These are phyloP conservation scores for Penicillium sp. DNA, from an alignment of 2,329 filamentous ascomycete species.

Conservation along the genomic window DNA sequence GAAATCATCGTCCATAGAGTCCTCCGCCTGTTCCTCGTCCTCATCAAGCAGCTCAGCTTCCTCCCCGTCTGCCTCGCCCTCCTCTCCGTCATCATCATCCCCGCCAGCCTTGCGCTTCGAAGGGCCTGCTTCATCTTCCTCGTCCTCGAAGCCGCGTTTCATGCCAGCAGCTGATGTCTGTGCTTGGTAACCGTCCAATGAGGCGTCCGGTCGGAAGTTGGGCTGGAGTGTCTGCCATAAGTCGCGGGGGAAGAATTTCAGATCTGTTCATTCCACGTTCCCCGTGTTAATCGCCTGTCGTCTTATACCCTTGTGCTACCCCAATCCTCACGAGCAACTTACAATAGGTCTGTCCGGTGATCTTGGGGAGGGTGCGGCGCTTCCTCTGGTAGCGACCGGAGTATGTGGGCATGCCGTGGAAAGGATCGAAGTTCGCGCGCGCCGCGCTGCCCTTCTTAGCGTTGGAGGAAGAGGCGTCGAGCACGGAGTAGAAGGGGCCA, in stretches of 20 bases:
- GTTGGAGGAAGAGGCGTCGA: constrained; percentile 42
- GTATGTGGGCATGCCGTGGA: constrained; percentile 63
- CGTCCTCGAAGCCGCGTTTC: constrained; percentile 48
- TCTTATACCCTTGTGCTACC: neutral
- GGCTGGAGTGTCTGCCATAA: constrained; percentile 58
- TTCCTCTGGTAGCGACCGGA: constrained; percentile 60
- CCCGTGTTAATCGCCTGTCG: neutral
- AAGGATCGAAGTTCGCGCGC: constrained; percentile 59
- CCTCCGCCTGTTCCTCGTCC: constrained; percentile 49
- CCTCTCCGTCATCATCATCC: constrained; percentile 36
- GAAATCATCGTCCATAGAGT: constrained; percentile 59
- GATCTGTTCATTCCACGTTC: constrained; percentile 40
- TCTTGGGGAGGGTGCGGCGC: constrained; percentile 55
- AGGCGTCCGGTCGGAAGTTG: constrained; percentile 39
- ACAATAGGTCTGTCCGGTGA: constrained; percentile 58
- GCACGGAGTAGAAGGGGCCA: constrained; percentile 60
- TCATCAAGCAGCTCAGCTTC: constrained; percentile 36
- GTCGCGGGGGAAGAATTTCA: constrained; percentile 61
- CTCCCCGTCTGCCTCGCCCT: constrained; percentile 27
- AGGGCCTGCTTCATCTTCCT: constrained; percentile 43
- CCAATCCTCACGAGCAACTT: constrained; percentile 20
- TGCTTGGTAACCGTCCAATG: constrained; percentile 31
- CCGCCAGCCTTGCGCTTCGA: constrained; percentile 35
- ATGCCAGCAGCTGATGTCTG: constrained; percentile 18
- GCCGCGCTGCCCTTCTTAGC: constrained; percentile 48